These are phyloP conservation scores for Colletotrichum sp. DNA, from an alignment of 2,329 filamentous ascomycete genomes.

Conservation along the genomic window DNA sequence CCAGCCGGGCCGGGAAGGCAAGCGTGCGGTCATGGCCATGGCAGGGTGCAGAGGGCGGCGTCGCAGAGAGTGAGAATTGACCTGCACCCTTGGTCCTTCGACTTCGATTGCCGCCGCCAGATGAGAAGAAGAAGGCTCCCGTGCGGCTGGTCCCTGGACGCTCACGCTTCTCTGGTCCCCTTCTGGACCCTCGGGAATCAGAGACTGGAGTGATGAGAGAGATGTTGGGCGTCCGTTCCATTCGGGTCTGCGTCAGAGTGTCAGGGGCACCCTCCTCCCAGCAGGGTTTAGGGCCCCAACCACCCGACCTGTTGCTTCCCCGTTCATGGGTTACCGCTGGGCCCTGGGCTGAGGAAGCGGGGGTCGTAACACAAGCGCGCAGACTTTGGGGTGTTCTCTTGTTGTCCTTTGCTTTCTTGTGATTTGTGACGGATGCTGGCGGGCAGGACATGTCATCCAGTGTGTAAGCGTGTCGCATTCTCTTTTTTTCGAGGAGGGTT, in stretches of 20 bases:
- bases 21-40: not conserved
- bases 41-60: not conserved
- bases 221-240: not conserved
- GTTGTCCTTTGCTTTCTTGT: not conserved
- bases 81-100: not conserved
- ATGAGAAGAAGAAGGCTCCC: not conserved
- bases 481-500: not conserved
- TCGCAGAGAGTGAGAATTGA: not conserved
- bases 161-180: not conserved
- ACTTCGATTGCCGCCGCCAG: not conserved
- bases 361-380: not conserved
- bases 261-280: not conserved
- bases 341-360: not conserved
- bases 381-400: not conserved
- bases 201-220: not conserved
- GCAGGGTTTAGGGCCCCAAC: slow-evolving; percentile 10
- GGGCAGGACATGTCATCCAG: not conserved
- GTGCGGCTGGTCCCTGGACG: not conserved
- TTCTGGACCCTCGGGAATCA: not conserved
- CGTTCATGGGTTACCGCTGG: slow-evolving; percentile 3
- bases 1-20: not conserved
- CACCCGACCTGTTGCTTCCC: not conserved
- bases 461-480: not conserved
- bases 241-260: not conserved
- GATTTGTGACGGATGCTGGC: not conserved